phyloP scores from a whole-genome alignment of 768 basidiomycete genomes.

The Boletus pseudo-olivaceus region DNA sequence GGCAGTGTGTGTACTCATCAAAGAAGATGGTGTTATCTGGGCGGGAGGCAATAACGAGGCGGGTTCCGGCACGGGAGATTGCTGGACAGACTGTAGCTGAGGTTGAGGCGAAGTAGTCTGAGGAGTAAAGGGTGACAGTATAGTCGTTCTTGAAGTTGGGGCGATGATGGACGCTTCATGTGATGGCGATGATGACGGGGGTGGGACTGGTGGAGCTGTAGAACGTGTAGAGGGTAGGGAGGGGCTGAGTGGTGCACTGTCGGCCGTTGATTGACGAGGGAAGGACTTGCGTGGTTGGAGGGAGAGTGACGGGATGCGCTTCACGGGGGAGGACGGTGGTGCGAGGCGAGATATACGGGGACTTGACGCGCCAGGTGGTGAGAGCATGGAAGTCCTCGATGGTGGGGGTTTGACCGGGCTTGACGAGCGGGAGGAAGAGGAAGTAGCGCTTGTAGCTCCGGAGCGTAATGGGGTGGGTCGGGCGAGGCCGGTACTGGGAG shows the following conservation, averaged over 20 bases:
- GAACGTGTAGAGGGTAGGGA: conserved; percentile 23
- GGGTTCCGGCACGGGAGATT: conserved; percentile 13
- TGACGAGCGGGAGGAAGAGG: conserved; percentile 56
- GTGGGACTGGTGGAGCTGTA: conserved; percentile 20
- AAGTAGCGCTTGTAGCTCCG: conserved; percentile 26
- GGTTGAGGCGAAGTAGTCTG: conserved; percentile 32
- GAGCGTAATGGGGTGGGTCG: conserved; percentile 43
- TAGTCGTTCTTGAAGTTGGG: conserved; percentile 34
- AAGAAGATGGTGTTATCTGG: conserved; percentile 16
- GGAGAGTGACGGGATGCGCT: conserved; percentile 45
- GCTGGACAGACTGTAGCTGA: conserved; percentile 20
- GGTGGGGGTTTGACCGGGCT: conserved; percentile 55
- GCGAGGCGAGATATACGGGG: conserved; percentile 29
- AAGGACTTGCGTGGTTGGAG: conserved; percentile 51
- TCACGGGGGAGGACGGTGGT: conserved; percentile 51
- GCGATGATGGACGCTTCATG: conserved; percentile 16
- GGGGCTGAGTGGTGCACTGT: conserved; percentile 31
- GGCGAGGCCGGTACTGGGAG: conserved; percentile 46
- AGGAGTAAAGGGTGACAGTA: conserved; percentile 37
- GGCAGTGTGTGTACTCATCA: conserved; percentile 4
- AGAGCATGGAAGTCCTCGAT: conserved; percentile 23
- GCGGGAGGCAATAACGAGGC: conserved; percentile 7
- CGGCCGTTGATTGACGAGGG: conserved; percentile 40
- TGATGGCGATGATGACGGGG: conserved; percentile 16
- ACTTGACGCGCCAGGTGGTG: conserved; percentile 28